phyloP scores from a whole-genome alignment of 1,139 yeast species.

The Zygosaccharomyces pseudobailii region DNA sequence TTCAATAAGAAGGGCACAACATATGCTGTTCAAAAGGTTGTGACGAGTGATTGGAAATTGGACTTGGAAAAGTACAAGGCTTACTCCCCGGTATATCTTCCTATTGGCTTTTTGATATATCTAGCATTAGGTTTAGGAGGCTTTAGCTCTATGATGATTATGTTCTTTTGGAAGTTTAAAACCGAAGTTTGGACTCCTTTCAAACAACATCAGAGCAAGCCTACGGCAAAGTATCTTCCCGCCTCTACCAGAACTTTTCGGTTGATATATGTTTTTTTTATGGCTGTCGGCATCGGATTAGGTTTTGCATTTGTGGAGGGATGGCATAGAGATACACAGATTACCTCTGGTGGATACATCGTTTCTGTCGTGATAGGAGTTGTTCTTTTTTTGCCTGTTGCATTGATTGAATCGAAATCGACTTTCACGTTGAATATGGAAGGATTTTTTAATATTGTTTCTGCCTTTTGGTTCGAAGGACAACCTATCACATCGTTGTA shows the following conservation, averaged over 20 bases:
- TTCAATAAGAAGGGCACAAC: slow-evolving; percentile 29
- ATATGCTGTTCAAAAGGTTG: slow-evolving; percentile 43
- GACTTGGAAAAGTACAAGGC: slow-evolving; percentile 44
- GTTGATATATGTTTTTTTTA: slow-evolving; percentile 54
- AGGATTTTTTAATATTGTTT: slow-evolving; percentile 55
- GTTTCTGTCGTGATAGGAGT: slow-evolving; percentile 37
- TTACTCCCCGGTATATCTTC: slow-evolving; percentile 45
- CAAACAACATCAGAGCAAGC: slow-evolving; percentile 56
- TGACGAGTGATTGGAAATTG: slow-evolving; percentile 42
- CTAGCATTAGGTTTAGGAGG: background rate
- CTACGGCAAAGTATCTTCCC: slow-evolving; percentile 26
- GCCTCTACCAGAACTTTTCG: slow-evolving; percentile 33
- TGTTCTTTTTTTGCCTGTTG: slow-evolving; percentile 50
- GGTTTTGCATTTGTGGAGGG: slow-evolving; percentile 45
- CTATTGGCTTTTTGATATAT: background rate
- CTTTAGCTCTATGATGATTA: background rate
- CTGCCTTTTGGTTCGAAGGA: slow-evolving; percentile 61
- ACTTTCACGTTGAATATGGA: slow-evolving; percentile 51
- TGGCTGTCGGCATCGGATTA: slow-evolving; percentile 47
- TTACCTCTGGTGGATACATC: slow-evolving; percentile 52
- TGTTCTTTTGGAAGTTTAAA: background rate
- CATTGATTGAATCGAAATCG: slow-evolving; percentile 50
- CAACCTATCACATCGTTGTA: slow-evolving; percentile 55
- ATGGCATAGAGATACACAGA: slow-evolving; percentile 42
- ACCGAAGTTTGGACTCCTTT: slow-evolving; percentile 48